Base-by-base conservation (phyloP, 345 rosid species). In the Noccaea caerulescens region DNA sequence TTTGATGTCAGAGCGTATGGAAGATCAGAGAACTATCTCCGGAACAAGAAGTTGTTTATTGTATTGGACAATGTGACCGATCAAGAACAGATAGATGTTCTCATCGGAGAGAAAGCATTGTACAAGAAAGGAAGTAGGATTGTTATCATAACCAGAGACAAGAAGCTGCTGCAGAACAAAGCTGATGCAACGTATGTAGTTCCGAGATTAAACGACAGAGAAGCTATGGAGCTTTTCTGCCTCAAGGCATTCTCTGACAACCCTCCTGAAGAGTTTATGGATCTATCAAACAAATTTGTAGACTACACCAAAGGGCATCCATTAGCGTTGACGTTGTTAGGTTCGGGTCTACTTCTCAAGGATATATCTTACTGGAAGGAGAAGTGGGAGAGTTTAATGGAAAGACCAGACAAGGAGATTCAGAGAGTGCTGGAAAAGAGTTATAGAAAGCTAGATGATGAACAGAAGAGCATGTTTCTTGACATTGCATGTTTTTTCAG, bases 401-500 rank as follows among this genome's bases (percentile, higher is more conserved):
- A 4, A 41, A 39, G 5, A 52, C 76, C 78, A 49, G 53, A 76
- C 46, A 58, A 20, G 13, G 55, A 78, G 33, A 73, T 84, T 20
- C 70, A 30, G 1, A 43, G 37, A 8, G 56, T 20, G 12, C 51
- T 82, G 3, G 63, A 46, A 52, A 32, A 7, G 52, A 80, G 86
- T 3, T 82, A 50, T 23, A 71, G 82, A 27, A 71, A 14, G 9
- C 30, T 82, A 0, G 53, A 71, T 41, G 66, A 66, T 34, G 18
- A 76, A 9, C 58, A 71, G 32, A 70, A 73, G 71, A 10, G 10
- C 6, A 43, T 82, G 2, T 84, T 82, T 71, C 63, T 80, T 3
- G 85, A 82, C 34, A 78, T 84, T 7, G 82, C 83, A 10, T 77
- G 79, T 43, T 77, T 82, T 60, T 80, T 80, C 23, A 75, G 44